Percentiles rank a stretch among this genome's conserved stretches.
These are phyloP conservation scores for Phytopythium mirpurense DNA, from an alignment of 352 stramenopile species.

Conservation along the genomic window DNA sequence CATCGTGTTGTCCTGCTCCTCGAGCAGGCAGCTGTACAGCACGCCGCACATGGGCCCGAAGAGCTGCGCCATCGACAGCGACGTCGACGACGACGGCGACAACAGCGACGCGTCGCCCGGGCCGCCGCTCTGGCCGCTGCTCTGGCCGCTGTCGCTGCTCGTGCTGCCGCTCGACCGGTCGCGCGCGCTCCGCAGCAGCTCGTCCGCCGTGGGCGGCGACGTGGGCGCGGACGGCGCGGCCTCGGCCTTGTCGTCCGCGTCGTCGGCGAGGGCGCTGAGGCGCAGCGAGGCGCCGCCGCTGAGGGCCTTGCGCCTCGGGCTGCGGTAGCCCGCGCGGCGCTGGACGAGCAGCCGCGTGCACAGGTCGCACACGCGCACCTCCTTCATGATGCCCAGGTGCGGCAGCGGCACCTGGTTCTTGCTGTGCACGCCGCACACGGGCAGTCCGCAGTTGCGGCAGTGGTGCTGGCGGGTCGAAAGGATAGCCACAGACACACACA, in stretches of 20 bases:
- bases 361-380: constrained; percentile 69
- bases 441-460: constrained; percentile 57
- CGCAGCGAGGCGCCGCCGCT: constrained; percentile 11
- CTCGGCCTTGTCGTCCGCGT: constrained; percentile 19
- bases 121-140: constrained; percentile 10
- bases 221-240: neutral
- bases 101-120: too few species aligned
- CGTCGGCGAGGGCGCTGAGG: constrained; percentile 1
- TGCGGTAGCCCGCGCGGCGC: constrained; percentile 57
- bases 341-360: constrained; percentile 68
- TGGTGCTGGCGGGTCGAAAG: constrained; percentile 27
- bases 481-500: too few species aligned
- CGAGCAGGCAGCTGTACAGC: constrained; percentile 65
- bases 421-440: constrained; percentile 69
- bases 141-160: constrained; percentile 16
- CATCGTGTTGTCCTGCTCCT: constrained; percentile 76
- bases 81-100: too few species aligned
- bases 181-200: neutral
- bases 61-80: constrained; percentile 10
- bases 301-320: constrained; percentile 22
- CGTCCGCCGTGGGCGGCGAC: neutral
- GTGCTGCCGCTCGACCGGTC: constrained; percentile 21
- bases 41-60: constrained; percentile 47
- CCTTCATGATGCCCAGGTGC: constrained; percentile 67
- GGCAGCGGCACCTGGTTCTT: constrained; percentile 75